Evolutionary conservation across 2,329 filamentous ascomycete genomes (phyloP).

Genomic region (Sporothrix phasma): DNA sequence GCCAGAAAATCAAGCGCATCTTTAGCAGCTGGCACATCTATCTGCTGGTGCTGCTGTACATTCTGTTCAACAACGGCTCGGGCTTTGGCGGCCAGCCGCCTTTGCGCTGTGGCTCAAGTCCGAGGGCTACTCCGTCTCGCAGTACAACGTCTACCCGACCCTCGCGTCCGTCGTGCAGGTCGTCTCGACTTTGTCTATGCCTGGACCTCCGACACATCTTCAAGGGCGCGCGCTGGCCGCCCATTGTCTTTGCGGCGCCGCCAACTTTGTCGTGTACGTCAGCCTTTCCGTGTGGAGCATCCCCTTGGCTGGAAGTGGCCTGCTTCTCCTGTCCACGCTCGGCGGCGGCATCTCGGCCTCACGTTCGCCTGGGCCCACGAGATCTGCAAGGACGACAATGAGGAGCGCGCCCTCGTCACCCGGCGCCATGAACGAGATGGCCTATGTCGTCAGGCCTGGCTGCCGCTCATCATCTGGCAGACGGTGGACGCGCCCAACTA

Average conservation of each 20-base stretch:
- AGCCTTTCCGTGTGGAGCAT: constrained; percentile 36
- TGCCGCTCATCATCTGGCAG: constrained; percentile 57
- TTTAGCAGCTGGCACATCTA: constrained; percentile 58
- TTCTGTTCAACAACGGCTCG: constrained; percentile 53
- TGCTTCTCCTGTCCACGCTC: constrained; percentile 48
- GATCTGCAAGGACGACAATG: constrained; percentile 42
- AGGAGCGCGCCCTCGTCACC: constrained; percentile 58
- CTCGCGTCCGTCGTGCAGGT: constrained; percentile 46
- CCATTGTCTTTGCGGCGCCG: constrained; percentile 46
- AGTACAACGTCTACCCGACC: constrained; percentile 48
- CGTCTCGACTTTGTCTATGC: constrained; percentile 53
- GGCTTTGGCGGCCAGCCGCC: constrained; percentile 35
- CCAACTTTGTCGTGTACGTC: constrained; percentile 33
- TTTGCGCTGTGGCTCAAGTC: constrained; percentile 43
- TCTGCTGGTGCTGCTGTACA: constrained; percentile 45
- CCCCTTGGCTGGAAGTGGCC: constrained; percentile 49
- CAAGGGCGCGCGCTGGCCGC: constrained; percentile 51
- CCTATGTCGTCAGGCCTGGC: constrained; percentile 61
- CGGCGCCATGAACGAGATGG: constrained; percentile 58
- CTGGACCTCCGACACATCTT: constrained; percentile 56
- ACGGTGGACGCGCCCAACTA: constrained; percentile 53
- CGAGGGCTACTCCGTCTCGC: constrained; percentile 31
- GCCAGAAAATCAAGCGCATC: constrained; percentile 47
- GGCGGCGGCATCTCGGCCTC: constrained; percentile 37
- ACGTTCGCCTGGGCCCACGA: constrained; percentile 41